Percentiles rank a stretch among this genome's conserved stretches.
These are phyloP conservation scores for Mortierella sp. DNA, from an alignment of 371 early-diverging fungal genomes.

Conservation along the genomic window DNA sequence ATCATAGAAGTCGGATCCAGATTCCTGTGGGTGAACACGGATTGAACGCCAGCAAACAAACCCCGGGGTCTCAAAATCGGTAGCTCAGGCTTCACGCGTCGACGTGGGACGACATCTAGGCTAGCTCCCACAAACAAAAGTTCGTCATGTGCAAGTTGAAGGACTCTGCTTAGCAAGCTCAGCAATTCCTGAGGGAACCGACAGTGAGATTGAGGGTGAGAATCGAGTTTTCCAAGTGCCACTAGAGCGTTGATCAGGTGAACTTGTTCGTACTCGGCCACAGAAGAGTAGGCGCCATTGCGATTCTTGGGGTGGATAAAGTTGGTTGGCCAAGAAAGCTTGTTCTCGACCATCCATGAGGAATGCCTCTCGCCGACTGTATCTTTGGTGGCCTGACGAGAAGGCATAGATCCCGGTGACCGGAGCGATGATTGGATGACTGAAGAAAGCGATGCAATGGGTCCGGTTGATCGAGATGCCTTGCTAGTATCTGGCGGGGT, in stretches of 20 bases:
- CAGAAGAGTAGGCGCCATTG: background rate
- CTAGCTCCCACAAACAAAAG: constrained; percentile 9
- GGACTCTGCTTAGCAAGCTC: constrained; percentile 12
- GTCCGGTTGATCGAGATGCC: no score
- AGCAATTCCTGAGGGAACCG: constrained; percentile 21
- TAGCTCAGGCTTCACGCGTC: background rate
- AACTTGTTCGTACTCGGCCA: constrained; percentile 19
- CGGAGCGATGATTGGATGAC: background rate
- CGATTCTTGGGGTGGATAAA: constrained; percentile 1
- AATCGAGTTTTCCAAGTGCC: constrained; percentile 27
- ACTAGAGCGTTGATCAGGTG: constrained; percentile 26
- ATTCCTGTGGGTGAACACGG: constrained; percentile 27
- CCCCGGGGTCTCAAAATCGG: background rate
- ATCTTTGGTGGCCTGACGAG: background rate
- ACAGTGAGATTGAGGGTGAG: constrained; percentile 7
- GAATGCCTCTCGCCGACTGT: background rate
- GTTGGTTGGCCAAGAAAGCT: constrained; percentile 16
- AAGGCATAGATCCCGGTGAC: no score
- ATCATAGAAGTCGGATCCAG: constrained; percentile 17
- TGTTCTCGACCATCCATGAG: constrained; percentile 3
- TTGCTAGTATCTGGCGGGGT: background rate
- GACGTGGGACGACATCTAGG: background rate
- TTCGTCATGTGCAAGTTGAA: constrained; percentile 12
- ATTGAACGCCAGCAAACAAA: constrained; percentile 3
- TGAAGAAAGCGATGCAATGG: background rate